phyloP scores from a whole-genome alignment of 2,329 filamentous ascomycete species.

The Fusarium liriodendri region DNA sequence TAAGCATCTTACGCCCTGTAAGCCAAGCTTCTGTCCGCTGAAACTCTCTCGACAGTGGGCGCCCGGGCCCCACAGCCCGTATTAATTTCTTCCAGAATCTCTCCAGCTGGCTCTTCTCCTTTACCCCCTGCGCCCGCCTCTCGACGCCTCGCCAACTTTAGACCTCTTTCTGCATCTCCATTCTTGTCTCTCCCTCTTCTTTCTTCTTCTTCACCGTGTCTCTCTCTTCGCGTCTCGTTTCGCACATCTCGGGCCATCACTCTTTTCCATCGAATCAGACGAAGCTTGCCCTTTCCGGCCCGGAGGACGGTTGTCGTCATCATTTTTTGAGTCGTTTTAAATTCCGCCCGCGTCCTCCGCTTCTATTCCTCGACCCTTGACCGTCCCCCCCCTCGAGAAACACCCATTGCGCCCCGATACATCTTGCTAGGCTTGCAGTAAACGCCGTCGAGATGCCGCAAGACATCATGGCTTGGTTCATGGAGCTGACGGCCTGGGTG shows the following conservation, averaged over 20 bases:
- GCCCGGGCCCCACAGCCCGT: not conserved
- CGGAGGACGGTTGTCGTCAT: slow-evolving; percentile 20
- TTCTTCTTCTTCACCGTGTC: not conserved
- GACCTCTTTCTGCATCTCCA: slow-evolving; percentile 16
- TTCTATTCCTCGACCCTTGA: not conserved
- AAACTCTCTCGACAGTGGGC: not conserved
- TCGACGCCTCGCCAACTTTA: slow-evolving; percentile 19
- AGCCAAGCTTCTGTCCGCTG: slow-evolving; percentile 25
- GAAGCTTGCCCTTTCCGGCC: not conserved
- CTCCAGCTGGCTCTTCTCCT: slow-evolving; percentile 13
- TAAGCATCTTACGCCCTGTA: slow-evolving; percentile 4
- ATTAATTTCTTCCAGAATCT: slow-evolving; percentile 29
- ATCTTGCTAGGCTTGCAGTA: not conserved
- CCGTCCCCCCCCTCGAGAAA: not conserved
- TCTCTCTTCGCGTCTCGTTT: not conserved
- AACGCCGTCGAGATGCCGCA: slow-evolving; percentile 17
- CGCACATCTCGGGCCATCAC: not conserved
- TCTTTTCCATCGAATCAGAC: not conserved
- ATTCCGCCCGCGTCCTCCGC: slow-evolving; percentile 6
- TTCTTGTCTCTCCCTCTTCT: not conserved
- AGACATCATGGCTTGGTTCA: slow-evolving; percentile 37
- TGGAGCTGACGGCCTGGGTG: slow-evolving; percentile 60
- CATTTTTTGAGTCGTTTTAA: not conserved
- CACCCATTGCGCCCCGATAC: not conserved
- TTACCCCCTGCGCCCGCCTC: slow-evolving; percentile 24